Evolutionary conservation across 73 alveolate genomes (phyloP).

Genomic region (Uronychia setigera): DNA sequence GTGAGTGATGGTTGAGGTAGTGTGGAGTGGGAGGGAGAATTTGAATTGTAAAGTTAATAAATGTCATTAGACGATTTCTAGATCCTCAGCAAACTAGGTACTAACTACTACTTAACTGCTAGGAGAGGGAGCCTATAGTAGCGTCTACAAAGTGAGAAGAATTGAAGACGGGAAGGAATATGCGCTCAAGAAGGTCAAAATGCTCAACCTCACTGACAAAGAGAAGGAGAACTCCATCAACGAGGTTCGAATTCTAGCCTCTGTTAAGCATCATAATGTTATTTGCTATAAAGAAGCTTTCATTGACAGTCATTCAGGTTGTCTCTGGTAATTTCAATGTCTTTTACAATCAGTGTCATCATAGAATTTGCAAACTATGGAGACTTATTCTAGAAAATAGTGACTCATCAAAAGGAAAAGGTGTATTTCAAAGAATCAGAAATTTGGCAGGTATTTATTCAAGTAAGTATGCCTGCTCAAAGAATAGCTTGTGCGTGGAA

Average conservation of each 20-base stretch:
- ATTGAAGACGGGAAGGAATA: too few relatives aligned
- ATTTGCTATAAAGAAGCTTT: slow-evolving; percentile 78
- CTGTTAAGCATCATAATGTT: slow-evolving; percentile 66
- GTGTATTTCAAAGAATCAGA: slow-evolving; percentile 59
- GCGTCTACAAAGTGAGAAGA: too few relatives aligned
- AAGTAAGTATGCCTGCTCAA: not conserved
- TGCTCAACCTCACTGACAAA: slow-evolving; percentile 50
- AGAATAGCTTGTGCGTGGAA: slow-evolving; percentile 48
- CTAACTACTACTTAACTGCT: slow-evolving; percentile 60
- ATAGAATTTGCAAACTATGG: slow-evolving; percentile 88
- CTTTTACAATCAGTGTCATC: slow-evolving; percentile 56
- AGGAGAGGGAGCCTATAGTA: too few relatives aligned
- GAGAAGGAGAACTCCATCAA: slow-evolving; percentile 72
- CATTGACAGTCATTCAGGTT: slow-evolving; percentile 35
- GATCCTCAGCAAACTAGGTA: slow-evolving; percentile 64
- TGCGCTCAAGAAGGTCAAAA: too few relatives aligned
- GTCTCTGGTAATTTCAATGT: slow-evolving; percentile 19
- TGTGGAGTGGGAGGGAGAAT: too few relatives aligned
- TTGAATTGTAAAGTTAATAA: too few relatives aligned
- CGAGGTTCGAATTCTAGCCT: slow-evolving; percentile 78
- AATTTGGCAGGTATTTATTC: slow-evolving; percentile 77
- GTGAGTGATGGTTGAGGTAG: too few relatives aligned
- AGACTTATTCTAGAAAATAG: slow-evolving; percentile 74
- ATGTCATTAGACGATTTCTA: too few relatives aligned
- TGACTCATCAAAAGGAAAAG: slow-evolving; percentile 54